Conservation (phyloP, 75 land plant species). For the Cupressus sempervirens region DNA sequence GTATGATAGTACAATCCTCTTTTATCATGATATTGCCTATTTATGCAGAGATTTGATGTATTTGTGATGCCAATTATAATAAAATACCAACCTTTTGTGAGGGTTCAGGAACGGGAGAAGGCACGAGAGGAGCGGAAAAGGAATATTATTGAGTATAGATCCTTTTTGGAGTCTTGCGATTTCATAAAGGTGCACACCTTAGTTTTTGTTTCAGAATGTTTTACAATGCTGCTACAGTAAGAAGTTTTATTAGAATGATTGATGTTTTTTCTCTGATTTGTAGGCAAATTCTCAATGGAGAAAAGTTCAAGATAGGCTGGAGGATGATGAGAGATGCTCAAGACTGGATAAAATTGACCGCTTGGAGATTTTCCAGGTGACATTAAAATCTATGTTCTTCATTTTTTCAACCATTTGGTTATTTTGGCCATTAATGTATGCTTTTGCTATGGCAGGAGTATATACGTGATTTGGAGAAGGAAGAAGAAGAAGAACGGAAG, state of each 20-base stretch:
- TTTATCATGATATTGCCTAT: neutral
- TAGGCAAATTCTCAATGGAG: constrained; percentile 94
- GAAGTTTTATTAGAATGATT: neutral
- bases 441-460: constrained; percentile 57
- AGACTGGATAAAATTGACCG: constrained; percentile 92
- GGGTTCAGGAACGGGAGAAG: constrained; percentile 74
- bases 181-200: constrained; percentile 70
- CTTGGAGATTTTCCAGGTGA: constrained; percentile 76
- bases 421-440: neutral
- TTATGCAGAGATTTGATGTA: neutral
- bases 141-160: constrained; percentile 53
- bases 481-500: constrained; percentile 87
- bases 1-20: neutral
- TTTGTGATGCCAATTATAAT: neutral
- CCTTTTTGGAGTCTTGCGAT: constrained; percentile 80
- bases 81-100: neutral
- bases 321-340: constrained; percentile 92
- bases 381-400: neutral
- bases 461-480: constrained; percentile 82
- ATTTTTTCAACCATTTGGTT: neutral
- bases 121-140: constrained; percentile 74
- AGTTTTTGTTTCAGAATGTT: neutral
- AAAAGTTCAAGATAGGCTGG: constrained; percentile 86
- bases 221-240: neutral
- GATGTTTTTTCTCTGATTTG: neutral